Conservation (phyloP, 768 basidiomycete species). For the Lactifluus volemus region DNA sequence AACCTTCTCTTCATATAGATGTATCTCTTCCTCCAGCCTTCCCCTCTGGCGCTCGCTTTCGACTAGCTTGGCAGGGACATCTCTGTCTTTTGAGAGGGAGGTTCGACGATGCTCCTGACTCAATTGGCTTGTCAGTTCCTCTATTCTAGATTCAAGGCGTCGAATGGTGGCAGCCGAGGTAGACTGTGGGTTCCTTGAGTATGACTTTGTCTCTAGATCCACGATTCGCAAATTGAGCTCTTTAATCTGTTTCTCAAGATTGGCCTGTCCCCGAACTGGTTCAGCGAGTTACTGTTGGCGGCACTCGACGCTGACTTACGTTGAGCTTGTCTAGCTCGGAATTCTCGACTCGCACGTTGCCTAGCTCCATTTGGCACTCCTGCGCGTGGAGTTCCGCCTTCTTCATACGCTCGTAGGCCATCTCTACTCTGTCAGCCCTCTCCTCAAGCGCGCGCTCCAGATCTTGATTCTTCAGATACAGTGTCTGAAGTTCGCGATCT, state of each 20-base stretch:
- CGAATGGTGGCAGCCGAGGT: slow-evolving; percentile 35
- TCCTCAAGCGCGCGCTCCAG: slow-evolving; percentile 71
- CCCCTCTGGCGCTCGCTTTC: slow-evolving; percentile 55
- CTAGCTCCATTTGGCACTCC: slow-evolving; percentile 69
- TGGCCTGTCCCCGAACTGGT: slow-evolving; percentile 41
- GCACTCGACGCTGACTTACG: slow-evolving; percentile 34
- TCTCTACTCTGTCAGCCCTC: slow-evolving; percentile 61
- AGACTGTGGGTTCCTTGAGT: slow-evolving; percentile 40
- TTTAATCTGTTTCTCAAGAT: slow-evolving; percentile 77
- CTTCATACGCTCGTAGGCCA: slow-evolving; percentile 71
- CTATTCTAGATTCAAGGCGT: slow-evolving; percentile 60
- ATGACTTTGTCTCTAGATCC: slow-evolving; percentile 73
- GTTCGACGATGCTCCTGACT: slow-evolving; percentile 37
- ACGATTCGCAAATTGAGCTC: slow-evolving; percentile 77
- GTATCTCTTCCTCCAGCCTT: slow-evolving; percentile 60
- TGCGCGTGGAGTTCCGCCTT: slow-evolving; percentile 70
- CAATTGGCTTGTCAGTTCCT: slow-evolving; percentile 59
- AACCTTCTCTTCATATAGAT: slow-evolving; percentile 50
- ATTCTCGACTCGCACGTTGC: slow-evolving; percentile 71
- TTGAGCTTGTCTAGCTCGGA: slow-evolving; percentile 72
- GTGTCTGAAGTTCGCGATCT: slow-evolving; percentile 64
- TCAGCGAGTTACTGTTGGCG: background rate
- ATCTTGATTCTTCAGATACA: slow-evolving; percentile 76
- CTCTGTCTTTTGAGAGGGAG: slow-evolving; percentile 35
- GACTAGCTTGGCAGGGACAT: slow-evolving; percentile 43